Percentiles rank a stretch among this genome's conserved stretches.
Evolutionary conservation across 108 stramenopile genomes (phyloP).

Genomic region (Cyclotella baltica): DNA sequence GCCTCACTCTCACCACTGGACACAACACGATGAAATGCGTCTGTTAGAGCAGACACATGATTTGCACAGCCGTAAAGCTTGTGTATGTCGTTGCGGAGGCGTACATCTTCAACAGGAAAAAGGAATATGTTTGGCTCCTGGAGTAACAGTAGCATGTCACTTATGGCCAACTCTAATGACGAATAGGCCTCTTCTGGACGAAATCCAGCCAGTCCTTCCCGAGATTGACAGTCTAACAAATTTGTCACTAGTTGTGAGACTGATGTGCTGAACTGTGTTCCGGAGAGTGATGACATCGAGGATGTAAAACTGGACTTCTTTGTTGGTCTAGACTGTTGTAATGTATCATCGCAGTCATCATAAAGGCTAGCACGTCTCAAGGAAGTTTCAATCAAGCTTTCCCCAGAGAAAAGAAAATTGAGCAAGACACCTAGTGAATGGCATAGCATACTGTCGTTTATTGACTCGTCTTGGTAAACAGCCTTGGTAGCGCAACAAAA

Average conservation of each 20-base stretch:
- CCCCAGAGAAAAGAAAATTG: conserved; percentile 26
- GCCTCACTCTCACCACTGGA: conserved; percentile 37
- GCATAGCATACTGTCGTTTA: background rate
- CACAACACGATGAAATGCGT: conserved; percentile 41
- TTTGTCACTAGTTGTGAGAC: conserved; percentile 30
- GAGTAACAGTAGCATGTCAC: conserved; percentile 41
- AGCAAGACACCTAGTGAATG: conserved; percentile 29
- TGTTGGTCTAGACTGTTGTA: background rate
- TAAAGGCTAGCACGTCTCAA: background rate
- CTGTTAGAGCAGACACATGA: conserved; percentile 24
- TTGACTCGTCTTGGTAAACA: background rate
- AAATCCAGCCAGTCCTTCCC: conserved; percentile 7
- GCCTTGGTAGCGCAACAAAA: background rate
- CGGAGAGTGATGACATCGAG: background rate
- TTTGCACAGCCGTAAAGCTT: conserved; percentile 45
- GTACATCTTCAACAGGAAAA: conserved; percentile 7
- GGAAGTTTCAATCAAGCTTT: background rate
- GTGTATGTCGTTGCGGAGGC: background rate
- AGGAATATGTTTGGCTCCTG: conserved; percentile 41
- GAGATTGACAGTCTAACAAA: conserved; percentile 26
- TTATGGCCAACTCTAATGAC: conserved; percentile 25
- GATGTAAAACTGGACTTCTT: background rate
- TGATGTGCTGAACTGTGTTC: no score
- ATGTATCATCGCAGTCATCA: background rate
- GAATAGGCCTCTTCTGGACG: conserved; percentile 28